Evolutionary conservation across 2,329 filamentous ascomycete species (phyloP).

Genomic region (Lachnellula suecica): DNA sequence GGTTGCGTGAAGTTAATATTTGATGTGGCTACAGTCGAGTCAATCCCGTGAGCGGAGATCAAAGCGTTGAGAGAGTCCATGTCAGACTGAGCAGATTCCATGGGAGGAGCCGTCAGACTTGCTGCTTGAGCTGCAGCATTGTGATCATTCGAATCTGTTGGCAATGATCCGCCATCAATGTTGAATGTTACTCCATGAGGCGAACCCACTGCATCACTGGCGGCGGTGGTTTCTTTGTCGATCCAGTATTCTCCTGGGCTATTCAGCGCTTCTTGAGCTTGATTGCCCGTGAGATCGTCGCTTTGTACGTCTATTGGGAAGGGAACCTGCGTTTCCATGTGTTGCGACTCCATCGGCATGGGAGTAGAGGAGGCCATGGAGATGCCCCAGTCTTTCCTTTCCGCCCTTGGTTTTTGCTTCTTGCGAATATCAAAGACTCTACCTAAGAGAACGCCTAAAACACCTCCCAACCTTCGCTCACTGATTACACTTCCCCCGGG

Average conservation of each 20-base stretch:
- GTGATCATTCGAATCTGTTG: constrained; percentile 13
- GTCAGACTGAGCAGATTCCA: constrained; percentile 23
- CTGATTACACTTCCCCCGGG: constrained; percentile 57
- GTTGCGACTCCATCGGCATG: constrained; percentile 9
- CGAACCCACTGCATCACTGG: constrained; percentile 11
- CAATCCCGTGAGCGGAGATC: constrained; percentile 26
- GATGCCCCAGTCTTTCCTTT: constrained; percentile 21
- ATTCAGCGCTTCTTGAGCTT: constrained; percentile 11
- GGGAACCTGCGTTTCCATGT: constrained; percentile 8
- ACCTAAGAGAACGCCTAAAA: constrained; percentile 67
- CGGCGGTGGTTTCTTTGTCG: constrained; percentile 12
- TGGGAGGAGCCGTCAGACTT: not conserved
- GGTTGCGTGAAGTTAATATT: constrained; percentile 5
- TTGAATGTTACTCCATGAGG: constrained; percentile 14
- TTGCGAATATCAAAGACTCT: constrained; percentile 61
- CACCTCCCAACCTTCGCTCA: constrained; percentile 64
- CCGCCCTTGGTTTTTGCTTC: constrained; percentile 26
- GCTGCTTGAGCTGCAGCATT: constrained; percentile 11
- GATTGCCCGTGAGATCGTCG: constrained; percentile 12
- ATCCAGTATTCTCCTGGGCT: constrained; percentile 14
- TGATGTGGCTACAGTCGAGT: constrained; percentile 3
- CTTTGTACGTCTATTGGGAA: constrained; percentile 14
- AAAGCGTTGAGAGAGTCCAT: constrained; percentile 27
- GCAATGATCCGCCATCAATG: constrained; percentile 10
- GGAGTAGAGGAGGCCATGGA: constrained; percentile 16